Evolutionary conservation across 164 flowering plant genomes (phyloP).

Genomic region (Tinospora cordifolia): DNA sequence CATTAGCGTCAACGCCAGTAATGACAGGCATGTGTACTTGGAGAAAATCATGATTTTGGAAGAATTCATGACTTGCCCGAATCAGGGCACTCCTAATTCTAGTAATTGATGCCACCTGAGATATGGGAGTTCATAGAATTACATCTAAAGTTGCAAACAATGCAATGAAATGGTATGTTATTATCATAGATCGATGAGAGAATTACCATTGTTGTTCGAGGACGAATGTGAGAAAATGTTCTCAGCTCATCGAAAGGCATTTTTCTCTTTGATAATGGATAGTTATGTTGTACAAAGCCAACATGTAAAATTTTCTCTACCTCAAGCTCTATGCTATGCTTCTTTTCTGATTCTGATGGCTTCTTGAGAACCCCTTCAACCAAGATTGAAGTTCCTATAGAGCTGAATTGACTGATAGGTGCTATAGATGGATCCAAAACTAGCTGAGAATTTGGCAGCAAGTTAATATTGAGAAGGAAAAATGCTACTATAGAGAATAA

Average conservation of each 20-base stretch:
- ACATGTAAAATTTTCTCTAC: slow-evolving; percentile 64
- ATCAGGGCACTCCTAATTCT: slow-evolving; percentile 56
- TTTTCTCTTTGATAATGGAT: slow-evolving; percentile 60
- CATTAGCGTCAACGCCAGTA: slow-evolving; percentile 55
- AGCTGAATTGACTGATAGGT: slow-evolving; percentile 35
- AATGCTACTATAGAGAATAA: no score
- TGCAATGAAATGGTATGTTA: background rate
- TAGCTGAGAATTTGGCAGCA: slow-evolving; percentile 38
- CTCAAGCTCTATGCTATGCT: slow-evolving; percentile 52
- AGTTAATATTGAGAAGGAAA: no score
- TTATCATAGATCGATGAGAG: background rate
- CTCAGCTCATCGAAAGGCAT: slow-evolving; percentile 50
- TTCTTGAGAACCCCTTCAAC: slow-evolving; percentile 59
- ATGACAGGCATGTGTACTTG: slow-evolving; percentile 66
- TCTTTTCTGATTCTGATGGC: slow-evolving; percentile 37
- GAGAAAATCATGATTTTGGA: slow-evolving; percentile 62
- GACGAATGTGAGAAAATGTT: slow-evolving; percentile 57
- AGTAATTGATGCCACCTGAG: slow-evolving; percentile 70
- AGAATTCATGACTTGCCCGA: slow-evolving; percentile 61
- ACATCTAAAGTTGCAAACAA: no score
- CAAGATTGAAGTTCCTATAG: slow-evolving; percentile 71
- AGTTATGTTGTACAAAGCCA: slow-evolving; percentile 57
- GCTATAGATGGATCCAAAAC: slow-evolving; percentile 48
- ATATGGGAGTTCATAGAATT: background rate
- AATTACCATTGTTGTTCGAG: slow-evolving; percentile 73